Base-by-base conservation (phyloP, 2,329 filamentous ascomycete species). In the Graphium sp. region DNA sequence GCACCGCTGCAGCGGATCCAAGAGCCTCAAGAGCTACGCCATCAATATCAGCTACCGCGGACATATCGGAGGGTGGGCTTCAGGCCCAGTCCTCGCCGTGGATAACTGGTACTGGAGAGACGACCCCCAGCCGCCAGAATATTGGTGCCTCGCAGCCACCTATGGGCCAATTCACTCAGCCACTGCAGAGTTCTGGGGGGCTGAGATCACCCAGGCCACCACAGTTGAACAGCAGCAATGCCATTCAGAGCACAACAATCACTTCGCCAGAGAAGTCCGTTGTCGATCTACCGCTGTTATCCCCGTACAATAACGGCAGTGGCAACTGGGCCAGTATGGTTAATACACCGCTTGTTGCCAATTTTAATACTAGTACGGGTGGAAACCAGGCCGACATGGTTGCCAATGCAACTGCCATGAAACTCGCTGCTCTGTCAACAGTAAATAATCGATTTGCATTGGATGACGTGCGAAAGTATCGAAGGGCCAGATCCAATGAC, bases 241-340 rank as follows among this genome's bases (percentile, higher is more conserved):
- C 77, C 41, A 74, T 91, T 29, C 85, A 93, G 52, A 92, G 56
- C 41, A 92, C 84, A 9, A 89, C 80, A 1, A 62, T 93, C 20
- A 78, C 67, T 35, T 70, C 78, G 2, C 52, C 52, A 4, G 80
- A 91, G 28, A 73, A 71, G 39, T 65, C 71, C 29, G 56, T 55
- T 8, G 48, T 57, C n/a, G 83, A 87, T 32, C 63, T 92, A 43
- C 83, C 85, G 4, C 55, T 93, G 37, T 61, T 98, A 33, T 95
- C 89, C 12, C 89, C 89, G 0, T 87, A 76, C 36, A 30, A 26
- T 16, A 63, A 76, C 20, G 68, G 76, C 29, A 83, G 83, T 48
- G 83, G 82, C 32, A 95, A 89, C 60, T 98, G 89, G 89, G 89
- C 89, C 15, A 95, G 89, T 7, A 92, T 94, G 80, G 76, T 91